These are phyloP conservation scores for cucumber (Cucumis sativus) DNA, from an alignment of 306 rosid species.

Conservation along the genomic window Cucumber_9930_V3 NC_026660.2:18202501-18203000, in stretches of 20 bases:
- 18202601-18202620: background rate
- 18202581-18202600: background rate
- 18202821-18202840: background rate
- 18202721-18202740: background rate
- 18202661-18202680: background rate
- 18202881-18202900: background rate
- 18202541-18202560: background rate
- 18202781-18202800: background rate
- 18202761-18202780: background rate
- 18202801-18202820: background rate
- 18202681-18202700: background rate
- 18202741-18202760: background rate
- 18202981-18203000: background rate
- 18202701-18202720: background rate
- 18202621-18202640: background rate
- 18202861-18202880: background rate
- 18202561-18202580: background rate
- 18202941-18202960: background rate
- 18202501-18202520: background rate
- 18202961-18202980: background rate
- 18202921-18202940: background rate
- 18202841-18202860: background rate
- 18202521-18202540: background rate
- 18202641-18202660: background rate
- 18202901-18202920: background rate